These are phyloP conservation scores for Botrytis fabae DNA, from an alignment of 2,329 filamentous ascomycete genomes.

Conservation along the genomic window DNA sequence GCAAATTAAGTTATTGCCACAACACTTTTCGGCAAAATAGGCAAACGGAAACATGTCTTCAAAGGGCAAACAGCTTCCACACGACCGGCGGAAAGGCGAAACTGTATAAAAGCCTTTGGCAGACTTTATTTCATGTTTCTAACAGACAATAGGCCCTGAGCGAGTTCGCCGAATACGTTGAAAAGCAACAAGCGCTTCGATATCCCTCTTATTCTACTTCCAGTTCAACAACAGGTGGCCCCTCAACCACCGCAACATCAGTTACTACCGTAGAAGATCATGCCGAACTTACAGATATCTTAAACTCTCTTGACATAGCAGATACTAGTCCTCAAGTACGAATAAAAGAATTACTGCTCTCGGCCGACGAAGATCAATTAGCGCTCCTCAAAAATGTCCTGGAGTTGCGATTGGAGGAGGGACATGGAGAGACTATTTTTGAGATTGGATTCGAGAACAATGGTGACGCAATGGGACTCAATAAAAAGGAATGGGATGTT, in stretches of 20 bases:
- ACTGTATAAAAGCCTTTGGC: conserved; percentile 56
- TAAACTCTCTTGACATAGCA: conserved; percentile 73
- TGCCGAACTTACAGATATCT: conserved; percentile 76
- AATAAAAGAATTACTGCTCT: conserved; percentile 75
- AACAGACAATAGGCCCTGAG: conserved; percentile 64
- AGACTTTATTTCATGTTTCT: conserved; percentile 11
- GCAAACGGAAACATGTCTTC: conserved; percentile 46
- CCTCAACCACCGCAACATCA: conserved; percentile 31
- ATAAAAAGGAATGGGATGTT: conserved; percentile 70
- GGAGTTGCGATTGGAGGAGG: conserved; percentile 71
- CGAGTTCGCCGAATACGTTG: conserved; percentile 97
- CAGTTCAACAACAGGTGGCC: conserved; percentile 21
- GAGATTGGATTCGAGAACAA: conserved; percentile 90
- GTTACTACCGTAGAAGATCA: conserved; percentile 58
- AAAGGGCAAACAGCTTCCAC: conserved; percentile 60
- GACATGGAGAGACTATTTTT: conserved; percentile 85
- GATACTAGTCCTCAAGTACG: conserved; percentile 68
- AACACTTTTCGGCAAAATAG: not conserved
- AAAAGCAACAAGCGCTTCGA: conserved; percentile 82
- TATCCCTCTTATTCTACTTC: conserved; percentile 47
- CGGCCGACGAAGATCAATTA: conserved; percentile 59
- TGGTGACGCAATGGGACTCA: conserved; percentile 80
- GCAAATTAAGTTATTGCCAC: not conserved
- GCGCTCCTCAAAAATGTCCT: conserved; percentile 66
- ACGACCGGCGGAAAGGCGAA: conserved; percentile 85